These are phyloP conservation scores for Leccinum pellstonianum DNA, from an alignment of 768 basidiomycete species.

Conservation along the genomic window DNA sequence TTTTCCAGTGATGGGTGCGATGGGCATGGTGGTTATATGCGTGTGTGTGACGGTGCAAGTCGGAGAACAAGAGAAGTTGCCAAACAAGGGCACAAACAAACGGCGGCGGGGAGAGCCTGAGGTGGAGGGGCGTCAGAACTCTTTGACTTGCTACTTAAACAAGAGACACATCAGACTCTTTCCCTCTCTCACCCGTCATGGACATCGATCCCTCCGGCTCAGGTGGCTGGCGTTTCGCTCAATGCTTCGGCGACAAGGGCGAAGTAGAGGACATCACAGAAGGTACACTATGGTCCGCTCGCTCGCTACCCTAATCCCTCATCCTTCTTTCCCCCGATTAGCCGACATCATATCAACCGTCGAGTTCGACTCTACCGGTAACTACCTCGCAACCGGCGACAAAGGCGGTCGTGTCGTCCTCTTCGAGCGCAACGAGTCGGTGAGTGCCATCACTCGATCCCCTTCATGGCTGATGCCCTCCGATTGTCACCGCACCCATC, in stretches of 20 bases:
- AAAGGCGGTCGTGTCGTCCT: slow-evolving; percentile 98
- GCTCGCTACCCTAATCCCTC: slow-evolving; percentile 11
- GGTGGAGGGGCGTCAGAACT: slow-evolving; percentile 19
- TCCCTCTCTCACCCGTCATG: slow-evolving; percentile 45
- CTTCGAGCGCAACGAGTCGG: slow-evolving; percentile 97
- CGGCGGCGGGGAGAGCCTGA: slow-evolving; percentile 9
- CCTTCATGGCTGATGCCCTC: slow-evolving; percentile 33
- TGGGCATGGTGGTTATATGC: slow-evolving; percentile 56
- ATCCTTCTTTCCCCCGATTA: slow-evolving; percentile 36
- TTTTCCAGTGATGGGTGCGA: slow-evolving; percentile 90
- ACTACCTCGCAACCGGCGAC: slow-evolving; percentile 99
- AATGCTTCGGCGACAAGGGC: slow-evolving; percentile 99
- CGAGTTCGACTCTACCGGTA: slow-evolving; percentile 99
- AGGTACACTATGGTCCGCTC: slow-evolving; percentile 50
- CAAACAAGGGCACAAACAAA: slow-evolving; percentile 36
- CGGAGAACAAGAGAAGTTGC: slow-evolving; percentile 23
- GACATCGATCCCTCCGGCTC: slow-evolving; percentile 82
- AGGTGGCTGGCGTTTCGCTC: slow-evolving; percentile 97
- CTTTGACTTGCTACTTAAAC: slow-evolving; percentile 18
- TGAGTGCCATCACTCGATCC: slow-evolving; percentile 38
- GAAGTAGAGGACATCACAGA: slow-evolving; percentile 99
- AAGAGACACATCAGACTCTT: slow-evolving; percentile 5
- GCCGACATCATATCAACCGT: slow-evolving; percentile 99
- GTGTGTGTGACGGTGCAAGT: slow-evolving; percentile 29
- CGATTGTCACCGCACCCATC: slow-evolving; percentile 25